A percentile compares a stretch with the other conserved stretches of the same genome.
These are phyloP conservation scores for Hypoxylon sp. DNA, from an alignment of 2,329 filamentous ascomycete species.

Conservation along the genomic window DNA sequence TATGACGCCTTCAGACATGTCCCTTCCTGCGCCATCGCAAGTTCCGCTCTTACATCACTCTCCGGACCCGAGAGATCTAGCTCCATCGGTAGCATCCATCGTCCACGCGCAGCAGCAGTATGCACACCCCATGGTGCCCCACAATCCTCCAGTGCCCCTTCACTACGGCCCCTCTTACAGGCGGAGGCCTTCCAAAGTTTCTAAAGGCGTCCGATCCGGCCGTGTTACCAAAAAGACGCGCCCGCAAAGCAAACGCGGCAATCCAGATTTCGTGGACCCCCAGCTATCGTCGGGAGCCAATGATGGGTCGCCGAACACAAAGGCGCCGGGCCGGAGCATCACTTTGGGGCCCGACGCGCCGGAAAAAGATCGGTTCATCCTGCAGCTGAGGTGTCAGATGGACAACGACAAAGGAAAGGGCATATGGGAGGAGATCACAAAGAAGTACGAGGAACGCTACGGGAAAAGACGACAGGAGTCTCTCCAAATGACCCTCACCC, in stretches of 20 bases:
- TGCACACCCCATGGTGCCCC: constrained; percentile 20
- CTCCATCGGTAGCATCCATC: constrained; percentile 30
- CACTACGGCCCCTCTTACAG: constrained; percentile 27
- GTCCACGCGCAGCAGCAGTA: constrained; percentile 32
- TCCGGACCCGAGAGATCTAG: constrained; percentile 34
- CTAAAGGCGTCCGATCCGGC: constrained; percentile 32
- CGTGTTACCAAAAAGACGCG: constrained; percentile 35
- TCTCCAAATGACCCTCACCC: constrained; percentile 64
- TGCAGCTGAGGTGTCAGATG: constrained; percentile 57
- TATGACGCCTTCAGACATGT: constrained; percentile 31
- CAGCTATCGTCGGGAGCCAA: constrained; percentile 27
- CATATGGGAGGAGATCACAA: constrained; percentile 64
- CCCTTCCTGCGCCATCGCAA: constrained; percentile 36
- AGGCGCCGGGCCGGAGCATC: constrained; percentile 46
- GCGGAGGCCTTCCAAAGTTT: constrained; percentile 31
- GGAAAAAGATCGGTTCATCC: constrained; percentile 58
- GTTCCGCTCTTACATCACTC: constrained; percentile 35
- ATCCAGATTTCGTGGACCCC: constrained; percentile 13
- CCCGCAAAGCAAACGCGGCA: constrained; percentile 16
- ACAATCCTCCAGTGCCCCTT: constrained; percentile 26
- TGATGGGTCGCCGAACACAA: constrained; percentile 46
- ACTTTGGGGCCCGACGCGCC: constrained; percentile 55
- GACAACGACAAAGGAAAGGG: constrained; percentile 60
- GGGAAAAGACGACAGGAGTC: constrained; percentile 54
- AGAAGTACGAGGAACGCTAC: constrained; percentile 51